phyloP scores from a whole-genome alignment of 2,329 filamentous ascomycete genomes.

The Fusarium albidum region DNA sequence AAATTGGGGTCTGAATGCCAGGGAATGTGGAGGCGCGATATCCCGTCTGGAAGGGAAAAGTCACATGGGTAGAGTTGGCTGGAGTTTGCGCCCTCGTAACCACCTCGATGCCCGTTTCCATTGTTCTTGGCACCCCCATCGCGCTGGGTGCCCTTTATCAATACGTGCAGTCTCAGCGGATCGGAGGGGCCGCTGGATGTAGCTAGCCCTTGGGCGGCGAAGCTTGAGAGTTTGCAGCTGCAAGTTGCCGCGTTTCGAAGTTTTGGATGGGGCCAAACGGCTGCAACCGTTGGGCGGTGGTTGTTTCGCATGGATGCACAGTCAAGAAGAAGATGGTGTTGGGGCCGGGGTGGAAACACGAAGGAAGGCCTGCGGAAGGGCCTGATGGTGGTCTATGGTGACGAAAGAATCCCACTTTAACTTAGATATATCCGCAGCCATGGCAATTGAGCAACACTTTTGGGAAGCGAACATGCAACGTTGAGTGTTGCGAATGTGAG shows the following conservation, averaged over 20 bases:
- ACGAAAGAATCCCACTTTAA: constrained; percentile 18
- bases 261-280: constrained; percentile 27
- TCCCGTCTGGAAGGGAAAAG: constrained; percentile 4
- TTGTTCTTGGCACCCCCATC: constrained; percentile 21
- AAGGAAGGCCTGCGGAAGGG: constrained; percentile 20
- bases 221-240: constrained; percentile 23
- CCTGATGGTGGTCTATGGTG: constrained; percentile 22
- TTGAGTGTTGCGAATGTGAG: constrained; percentile 31
- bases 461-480: constrained; percentile 32
- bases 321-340: constrained; percentile 30
- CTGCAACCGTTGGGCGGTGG: constrained; percentile 30
- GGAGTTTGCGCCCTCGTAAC: constrained; percentile 28
- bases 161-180: constrained; percentile 20
- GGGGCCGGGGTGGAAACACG: constrained; percentile 24
- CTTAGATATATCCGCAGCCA: constrained; percentile 27
- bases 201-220: constrained; percentile 21
- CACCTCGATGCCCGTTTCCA: constrained; percentile 22
- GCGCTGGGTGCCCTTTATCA: constrained; percentile 19
- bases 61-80: constrained; percentile 21
- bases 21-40: constrained; percentile 7
- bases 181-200: constrained; percentile 8
- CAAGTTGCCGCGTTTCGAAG: constrained; percentile 37
- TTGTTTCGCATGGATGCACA: constrained; percentile 35
- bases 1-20: constrained; percentile 16
- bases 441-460: constrained; percentile 29